Evolutionary conservation across 1,284 basidiomycete species (phyloP), one percentile per base, ranked within the genome.

Genomic region (Heterobasidion occidentale): DNA sequence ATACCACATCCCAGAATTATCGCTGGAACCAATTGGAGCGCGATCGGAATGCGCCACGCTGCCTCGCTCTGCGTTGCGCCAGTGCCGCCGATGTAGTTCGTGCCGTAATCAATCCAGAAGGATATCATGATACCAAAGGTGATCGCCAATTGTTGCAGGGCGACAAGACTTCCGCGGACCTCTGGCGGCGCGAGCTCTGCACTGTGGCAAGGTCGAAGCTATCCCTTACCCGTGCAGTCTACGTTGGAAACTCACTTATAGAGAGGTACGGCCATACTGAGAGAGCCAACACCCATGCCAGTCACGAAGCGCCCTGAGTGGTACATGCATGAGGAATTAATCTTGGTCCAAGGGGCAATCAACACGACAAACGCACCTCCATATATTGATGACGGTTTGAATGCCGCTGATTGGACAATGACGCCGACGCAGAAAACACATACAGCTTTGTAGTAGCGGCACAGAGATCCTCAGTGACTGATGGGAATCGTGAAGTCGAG

Each of bases 71-170:
- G 84, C 12, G 68, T 68, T 0, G 54, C 62, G 7, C 77, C 77
- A 17, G 80, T 81, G 0, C 87, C 86, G 20, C 84, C 82, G 53
- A 86, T 87, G 69, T 81, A 86, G 69, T 89, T 88, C 42, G 87
- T 88, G 45, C 86, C 85, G 60, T 79, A 87, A 64, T 85, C 86
- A 62, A 90, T 88, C 88, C 88, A 92, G 75, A 89, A 92, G n/a
- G 84, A 86, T 20, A 80, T 62, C 75, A 77, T 74, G 72, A 75
- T 87, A 34, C 85, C 84, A 62, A 87, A 87, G 1, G 87, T 87
- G 65, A 92, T 92, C 4, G 86, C 84, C 11, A 92, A 75, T 65
- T 92, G 90, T 67, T 92, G 90, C 12, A 93, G 78, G 3, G 88
- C 88, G 47, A 92, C 89, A 42, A 92, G 74, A 63, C 86, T 86